Evolutionary conservation across 1,284 basidiomycete genomes (phyloP).

Genomic region (Ceratobasidium sp.): DNA sequence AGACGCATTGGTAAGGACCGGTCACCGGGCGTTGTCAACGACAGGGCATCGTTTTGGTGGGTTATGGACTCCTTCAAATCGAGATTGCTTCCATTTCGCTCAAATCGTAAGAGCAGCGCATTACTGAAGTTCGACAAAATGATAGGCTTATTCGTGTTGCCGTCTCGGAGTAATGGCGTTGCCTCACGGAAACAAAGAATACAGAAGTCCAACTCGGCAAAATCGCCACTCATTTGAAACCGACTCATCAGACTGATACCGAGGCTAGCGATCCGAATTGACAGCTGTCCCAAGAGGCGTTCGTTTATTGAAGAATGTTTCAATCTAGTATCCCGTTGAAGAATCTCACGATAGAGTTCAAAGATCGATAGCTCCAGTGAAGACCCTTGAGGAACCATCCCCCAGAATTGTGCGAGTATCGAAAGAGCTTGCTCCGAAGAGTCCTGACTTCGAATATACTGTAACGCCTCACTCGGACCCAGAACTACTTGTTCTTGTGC

Average conservation of each 20-base stretch:
- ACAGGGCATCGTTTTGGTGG: neutral
- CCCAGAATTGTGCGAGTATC: constrained; percentile 1
- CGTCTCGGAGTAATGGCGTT: neutral
- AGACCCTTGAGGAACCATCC: neutral
- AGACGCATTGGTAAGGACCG: neutral
- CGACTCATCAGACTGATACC: neutral
- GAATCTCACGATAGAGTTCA: neutral
- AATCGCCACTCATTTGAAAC: neutral
- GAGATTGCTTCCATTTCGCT: neutral
- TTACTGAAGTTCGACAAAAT: constrained; percentile 9
- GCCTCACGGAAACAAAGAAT: constrained; percentile 10
- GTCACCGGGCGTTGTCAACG: neutral
- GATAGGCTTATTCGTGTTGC: neutral
- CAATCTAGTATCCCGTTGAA: neutral
- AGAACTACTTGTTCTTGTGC: neutral
- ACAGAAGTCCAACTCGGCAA: neutral
- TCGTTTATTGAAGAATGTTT: too few species aligned
- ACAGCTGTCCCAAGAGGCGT: neutral
- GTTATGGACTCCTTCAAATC: constrained; percentile 14
- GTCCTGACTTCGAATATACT: neutral
- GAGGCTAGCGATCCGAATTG: neutral
- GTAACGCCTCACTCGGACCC: neutral
- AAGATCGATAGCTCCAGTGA: neutral
- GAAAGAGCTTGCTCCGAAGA: neutral
- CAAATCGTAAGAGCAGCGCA: constrained; percentile 1